Evolutionary conservation across 1,139 yeast species (phyloP), one percentile per base, ranked within the genome.

Genomic region (Eremothecium coryli): DNA sequence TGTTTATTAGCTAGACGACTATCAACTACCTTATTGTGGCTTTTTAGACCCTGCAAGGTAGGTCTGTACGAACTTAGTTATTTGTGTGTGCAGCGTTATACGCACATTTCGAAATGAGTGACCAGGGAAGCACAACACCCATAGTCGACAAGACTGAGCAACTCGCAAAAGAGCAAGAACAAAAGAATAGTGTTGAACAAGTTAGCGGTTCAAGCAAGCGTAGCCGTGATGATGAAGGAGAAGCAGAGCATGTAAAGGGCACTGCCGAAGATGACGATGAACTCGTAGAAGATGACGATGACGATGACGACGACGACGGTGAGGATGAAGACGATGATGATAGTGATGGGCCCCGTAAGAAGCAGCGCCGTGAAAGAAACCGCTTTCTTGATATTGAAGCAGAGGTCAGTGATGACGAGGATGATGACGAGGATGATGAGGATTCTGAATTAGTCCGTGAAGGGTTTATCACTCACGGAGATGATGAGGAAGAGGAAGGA

Each of bases 341-440:
- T 3, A 93, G 70, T 23, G 85, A 65, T 11, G 82, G 70, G 4
- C 78, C 64, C 1, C 71, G 61, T 6, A 73, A 74, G 58, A 68
- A 79, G 61, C 70, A 76, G 58, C 68, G 80, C 51, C 75, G 79
- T 58, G 73, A 77, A 33, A 76, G 86, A 50, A 90, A 90, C 60
- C 90, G 82, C 66, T 90, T 90, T 61, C 71, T 90, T 62, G 99
- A 90, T 81, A 93, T 90, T 38, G 98, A 90, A 67, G 99, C 99
- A 40, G 98, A 90, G 58, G 99, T 90, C 39, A 95, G 93, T 58
- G 97, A 90, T 41, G 98, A 90, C 48, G 98, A 90, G 40, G 98
- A 90, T 46, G 98, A 90, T 26, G 88, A 79, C 26, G 80, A 85
- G 32, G 97, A 88, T 47, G 97, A 86, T 40, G 95, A 85, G 46